Evolutionary conservation across 2,329 filamentous ascomycete species (phyloP).

Genomic region (Ceratocystis huliohia): DNA sequence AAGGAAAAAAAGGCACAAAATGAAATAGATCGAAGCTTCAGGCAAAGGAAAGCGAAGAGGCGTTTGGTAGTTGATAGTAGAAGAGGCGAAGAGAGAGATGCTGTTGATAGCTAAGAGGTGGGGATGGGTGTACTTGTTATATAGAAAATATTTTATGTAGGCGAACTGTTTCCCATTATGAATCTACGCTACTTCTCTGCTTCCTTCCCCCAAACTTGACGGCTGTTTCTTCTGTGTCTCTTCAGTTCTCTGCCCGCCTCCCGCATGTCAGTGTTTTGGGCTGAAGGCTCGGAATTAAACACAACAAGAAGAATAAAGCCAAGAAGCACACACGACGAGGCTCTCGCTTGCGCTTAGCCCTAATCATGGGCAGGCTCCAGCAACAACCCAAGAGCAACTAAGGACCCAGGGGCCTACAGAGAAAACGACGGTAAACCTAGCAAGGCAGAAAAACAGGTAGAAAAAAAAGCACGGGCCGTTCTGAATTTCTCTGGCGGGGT

Average conservation of each 20-base stretch:
- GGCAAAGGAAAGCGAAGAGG: not conserved
- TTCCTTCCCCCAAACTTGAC: not conserved
- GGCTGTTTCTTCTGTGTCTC: constrained; percentile 1
- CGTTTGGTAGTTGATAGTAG: not conserved
- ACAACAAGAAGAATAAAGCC: not conserved
- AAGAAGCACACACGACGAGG: not conserved
- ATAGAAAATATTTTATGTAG: not conserved
- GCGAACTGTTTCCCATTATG: not conserved
- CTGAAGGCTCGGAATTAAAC: constrained; percentile 1
- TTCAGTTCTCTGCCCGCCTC: not conserved
- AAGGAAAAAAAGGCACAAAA: not conserved
- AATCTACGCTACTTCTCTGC: not conserved
- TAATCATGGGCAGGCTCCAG: not conserved
- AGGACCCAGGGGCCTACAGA: not conserved
- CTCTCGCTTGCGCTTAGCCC: constrained; percentile 5
- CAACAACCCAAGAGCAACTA: not conserved
- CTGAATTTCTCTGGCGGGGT: not conserved
- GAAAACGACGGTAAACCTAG: not conserved
- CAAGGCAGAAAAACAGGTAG: not conserved
- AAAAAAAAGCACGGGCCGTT: constrained; percentile 8
- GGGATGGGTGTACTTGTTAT: not conserved
- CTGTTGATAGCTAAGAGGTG: not conserved
- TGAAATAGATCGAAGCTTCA: not conserved
- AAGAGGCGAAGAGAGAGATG: not conserved
- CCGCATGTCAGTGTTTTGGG: constrained; percentile 8